These are phyloP conservation scores for Gaertneriomyces semiglobifer DNA, from an alignment of 192 early-diverging fungal species.

Conservation along the genomic window DNA sequence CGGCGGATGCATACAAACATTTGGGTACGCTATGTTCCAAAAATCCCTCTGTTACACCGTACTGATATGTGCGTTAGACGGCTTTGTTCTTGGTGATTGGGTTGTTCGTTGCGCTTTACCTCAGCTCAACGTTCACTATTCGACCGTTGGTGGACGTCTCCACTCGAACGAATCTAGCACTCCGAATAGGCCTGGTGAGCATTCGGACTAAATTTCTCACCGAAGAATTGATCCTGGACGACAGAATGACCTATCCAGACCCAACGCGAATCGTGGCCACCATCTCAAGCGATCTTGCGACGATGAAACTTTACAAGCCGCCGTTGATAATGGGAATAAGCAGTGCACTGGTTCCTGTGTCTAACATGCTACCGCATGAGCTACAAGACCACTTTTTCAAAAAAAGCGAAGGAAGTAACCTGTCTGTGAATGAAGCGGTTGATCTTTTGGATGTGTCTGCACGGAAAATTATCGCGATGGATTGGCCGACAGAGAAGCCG, in stretches of 20 bases:
- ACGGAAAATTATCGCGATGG: too few relatives aligned
- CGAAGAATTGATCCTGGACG: constrained; percentile 5
- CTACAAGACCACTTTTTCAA: too few relatives aligned
- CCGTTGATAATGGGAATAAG: too few relatives aligned
- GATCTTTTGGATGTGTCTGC: too few relatives aligned
- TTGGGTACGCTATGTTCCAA: background rate
- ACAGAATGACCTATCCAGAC: constrained; percentile 4
- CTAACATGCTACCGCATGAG: too few relatives aligned
- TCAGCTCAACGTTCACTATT: constrained; percentile 1
- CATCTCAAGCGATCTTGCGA: too few relatives aligned
- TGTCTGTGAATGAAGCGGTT: too few relatives aligned
- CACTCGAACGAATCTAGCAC: constrained; percentile 6
- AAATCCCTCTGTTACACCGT: background rate
- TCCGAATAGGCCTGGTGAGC: constrained; percentile 13
- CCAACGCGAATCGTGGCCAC: background rate
- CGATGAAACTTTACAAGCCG: too few relatives aligned
- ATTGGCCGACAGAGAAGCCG: background rate
- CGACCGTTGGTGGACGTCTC: constrained; percentile 18
- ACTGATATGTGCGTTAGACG: background rate
- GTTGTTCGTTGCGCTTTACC: constrained; percentile 8
- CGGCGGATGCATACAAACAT: constrained; percentile 7
- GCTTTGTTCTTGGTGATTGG: background rate
- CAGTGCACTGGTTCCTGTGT: too few relatives aligned
- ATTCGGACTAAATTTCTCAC: constrained; percentile 1
- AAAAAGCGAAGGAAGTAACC: too few relatives aligned